Percentiles rank a stretch among this genome's conserved stretches.
Conservation (phyloP, 1,284 basidiomycete genomes). For the Heliocybe sulcata region DNA sequence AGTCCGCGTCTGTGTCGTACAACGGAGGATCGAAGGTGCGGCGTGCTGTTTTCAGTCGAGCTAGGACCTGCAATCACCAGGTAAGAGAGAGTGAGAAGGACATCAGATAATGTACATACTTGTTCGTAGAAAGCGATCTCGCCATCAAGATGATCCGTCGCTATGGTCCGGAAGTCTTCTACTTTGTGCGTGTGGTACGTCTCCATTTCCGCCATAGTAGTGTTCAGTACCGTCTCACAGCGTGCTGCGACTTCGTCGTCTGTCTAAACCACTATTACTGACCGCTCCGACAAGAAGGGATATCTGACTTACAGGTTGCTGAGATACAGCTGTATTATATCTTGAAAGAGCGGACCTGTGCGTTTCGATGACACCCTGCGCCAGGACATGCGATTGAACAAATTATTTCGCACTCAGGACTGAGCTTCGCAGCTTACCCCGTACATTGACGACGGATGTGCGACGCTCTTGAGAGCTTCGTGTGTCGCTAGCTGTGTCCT, state of each 20-base stretch:
- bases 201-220: conserved; percentile 84
- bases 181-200: conserved; percentile 68
- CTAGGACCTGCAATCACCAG: conserved; percentile 35
- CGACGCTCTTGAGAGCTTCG: conserved; percentile 67
- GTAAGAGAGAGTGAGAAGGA: not conserved
- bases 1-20: conserved; percentile 34
- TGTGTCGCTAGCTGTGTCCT: conserved; percentile 66
- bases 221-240: conserved; percentile 84
- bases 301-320: conserved; percentile 29
- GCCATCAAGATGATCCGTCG: conserved; percentile 65
- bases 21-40: conserved; percentile 40
- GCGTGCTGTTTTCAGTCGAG: conserved; percentile 47
- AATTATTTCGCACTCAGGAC: not conserved
- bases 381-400: too few relatives aligned
- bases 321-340: conserved; percentile 43
- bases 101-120: conserved; percentile 23
- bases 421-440: conserved; percentile 33
- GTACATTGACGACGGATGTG: conserved; percentile 67
- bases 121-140: conserved; percentile 73
- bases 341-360: conserved; percentile 60
- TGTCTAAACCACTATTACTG: conserved; percentile 26
- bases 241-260: conserved; percentile 62
- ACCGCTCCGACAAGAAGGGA: conserved; percentile 4
- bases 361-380: conserved; percentile 61
- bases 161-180: conserved; percentile 56